Evolutionary conservation across 1,284 basidiomycete species (phyloP).

Genomic region (Trichosporon faecale): DNA sequence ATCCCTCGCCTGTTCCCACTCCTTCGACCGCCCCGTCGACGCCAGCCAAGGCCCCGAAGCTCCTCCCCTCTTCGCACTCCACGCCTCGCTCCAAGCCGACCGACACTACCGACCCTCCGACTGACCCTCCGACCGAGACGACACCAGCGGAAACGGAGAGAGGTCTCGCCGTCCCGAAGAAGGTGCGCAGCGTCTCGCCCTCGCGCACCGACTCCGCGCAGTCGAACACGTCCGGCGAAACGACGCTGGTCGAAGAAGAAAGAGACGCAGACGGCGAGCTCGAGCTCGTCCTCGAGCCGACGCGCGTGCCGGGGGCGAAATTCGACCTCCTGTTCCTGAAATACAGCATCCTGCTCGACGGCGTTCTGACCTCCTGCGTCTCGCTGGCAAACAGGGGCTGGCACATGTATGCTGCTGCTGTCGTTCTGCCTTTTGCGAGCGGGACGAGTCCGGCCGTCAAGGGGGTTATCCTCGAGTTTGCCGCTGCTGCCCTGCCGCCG

Average conservation of each 20-base stretch:
- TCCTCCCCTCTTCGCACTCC: too few species aligned
- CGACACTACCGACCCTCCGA: too few species aligned
- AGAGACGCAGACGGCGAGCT: slow-evolving; percentile 26
- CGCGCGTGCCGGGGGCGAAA: slow-evolving; percentile 30
- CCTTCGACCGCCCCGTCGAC: too few species aligned
- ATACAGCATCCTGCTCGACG: slow-evolving; percentile 47
- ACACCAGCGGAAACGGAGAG: neutral
- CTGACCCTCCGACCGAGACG: neutral
- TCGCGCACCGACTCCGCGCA: neutral
- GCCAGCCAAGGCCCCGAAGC: neutral
- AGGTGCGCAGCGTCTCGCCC: neutral
- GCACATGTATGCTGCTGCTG: slow-evolving; percentile 49
- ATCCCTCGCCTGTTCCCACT: neutral
- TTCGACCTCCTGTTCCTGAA: slow-evolving; percentile 51
- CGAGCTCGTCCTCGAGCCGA: slow-evolving; percentile 21
- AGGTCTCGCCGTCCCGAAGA: neutral
- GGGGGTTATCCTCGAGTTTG: slow-evolving; percentile 50
- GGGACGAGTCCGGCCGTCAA: slow-evolving; percentile 50
- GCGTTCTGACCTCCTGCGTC: slow-evolving; percentile 37
- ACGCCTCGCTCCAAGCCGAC: too few species aligned
- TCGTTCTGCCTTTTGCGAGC: slow-evolving; percentile 46
- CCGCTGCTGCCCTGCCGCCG: neutral
- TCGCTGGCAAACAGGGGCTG: slow-evolving; percentile 31
- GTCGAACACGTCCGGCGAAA: neutral
- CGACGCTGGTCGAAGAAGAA: slow-evolving; percentile 1